Base-by-base conservation (phyloP, 129 eudicot genomes). In the Lactuca sativa region DNA sequence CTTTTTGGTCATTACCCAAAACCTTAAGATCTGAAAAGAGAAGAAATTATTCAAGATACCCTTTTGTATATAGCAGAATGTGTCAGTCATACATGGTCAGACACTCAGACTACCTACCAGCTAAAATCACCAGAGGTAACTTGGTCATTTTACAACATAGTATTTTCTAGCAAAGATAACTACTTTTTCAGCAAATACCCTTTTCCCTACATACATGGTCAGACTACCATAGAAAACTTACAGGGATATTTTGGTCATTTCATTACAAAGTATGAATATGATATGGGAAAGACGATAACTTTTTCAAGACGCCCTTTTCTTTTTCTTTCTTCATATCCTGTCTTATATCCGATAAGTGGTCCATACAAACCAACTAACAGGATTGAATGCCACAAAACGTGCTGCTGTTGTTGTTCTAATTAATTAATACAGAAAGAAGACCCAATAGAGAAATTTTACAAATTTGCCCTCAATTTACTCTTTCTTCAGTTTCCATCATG, bases 111-210 rank as follows among this genome's bases (percentile, higher is more conserved):
- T 25, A 25, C 30, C 71, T 69, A 53, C 65, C 40, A 25, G 58
- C 71, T 41, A 77, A 61, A 69, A 69, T 31, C 12, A 38, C 64
- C 69, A 21, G 37, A 63, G 74, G 63, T n/a, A 49, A 48, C 0
- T 36, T n/a, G 74, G 80, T 68, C 74, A 59, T 67, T 78, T 70
- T 69, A 74, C 38, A 68, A 71, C 33, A 78, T 63, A 51, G 40
- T 30, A 76, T 37, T 48, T 59, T 67, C 47, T 18, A 44, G 15
- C 21, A 64, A 64, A 55, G 65, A 73, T 16, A 4, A 13, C 1
- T 14, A 58, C 21, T 64, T 64, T 40, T 71, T 67, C 70, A 59
- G 38, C 76, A 72, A 21, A 21, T 14, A 9, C 32, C 58, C 52
- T 53, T 66, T 75, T 67, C 67, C 54, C 74, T 67, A 12, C 59